Percentiles rank a stretch among this genome's conserved stretches.
Conservation (phyloP, 2,329 filamentous ascomycete species). For the Diaporthe capsici region DNA sequence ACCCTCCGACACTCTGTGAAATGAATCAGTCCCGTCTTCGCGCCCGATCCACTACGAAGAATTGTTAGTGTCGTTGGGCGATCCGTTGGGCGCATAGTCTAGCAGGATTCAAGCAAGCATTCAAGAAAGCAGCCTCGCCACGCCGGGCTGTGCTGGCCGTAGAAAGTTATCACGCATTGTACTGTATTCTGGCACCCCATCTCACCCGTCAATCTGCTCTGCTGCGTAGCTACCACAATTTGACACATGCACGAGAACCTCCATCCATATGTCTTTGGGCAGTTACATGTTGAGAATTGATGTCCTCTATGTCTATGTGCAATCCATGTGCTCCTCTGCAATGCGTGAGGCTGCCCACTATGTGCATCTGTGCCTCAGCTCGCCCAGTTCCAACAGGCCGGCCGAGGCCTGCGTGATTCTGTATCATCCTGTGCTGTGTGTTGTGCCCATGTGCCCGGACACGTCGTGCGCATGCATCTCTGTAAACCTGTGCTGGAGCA, state of each 20-base stretch:
- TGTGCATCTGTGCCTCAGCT: constrained; percentile 33
- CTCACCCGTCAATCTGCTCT: neutral
- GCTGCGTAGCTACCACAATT: neutral
- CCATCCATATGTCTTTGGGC: neutral
- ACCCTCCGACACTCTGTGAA: neutral
- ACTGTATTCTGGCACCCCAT: neutral
- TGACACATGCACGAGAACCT: neutral
- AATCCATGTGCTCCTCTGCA: constrained; percentile 26
- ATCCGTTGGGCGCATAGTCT: neutral
- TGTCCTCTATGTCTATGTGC: constrained; percentile 42
- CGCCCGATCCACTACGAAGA: neutral
- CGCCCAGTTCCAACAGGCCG: neutral
- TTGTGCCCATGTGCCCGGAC: neutral
- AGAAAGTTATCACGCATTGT: neutral
- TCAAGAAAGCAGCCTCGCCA: constrained; percentile 10
- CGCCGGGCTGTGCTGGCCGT: neutral
- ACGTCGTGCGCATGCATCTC: neutral
- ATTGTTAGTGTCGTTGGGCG: constrained; percentile 11
- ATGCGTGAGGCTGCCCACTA: constrained; percentile 12
- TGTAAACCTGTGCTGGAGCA: neutral
- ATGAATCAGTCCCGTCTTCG: constrained; percentile 10
- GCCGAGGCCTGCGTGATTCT: neutral
- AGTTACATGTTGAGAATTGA: constrained; percentile 11
- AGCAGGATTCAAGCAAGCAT: neutral
- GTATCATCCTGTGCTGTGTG: constrained; percentile 8